Evolutionary conservation across 331 rosid genomes (phyloP), one percentile per base, ranked within the genome.

Genomic region (Saraca asoca): DNA sequence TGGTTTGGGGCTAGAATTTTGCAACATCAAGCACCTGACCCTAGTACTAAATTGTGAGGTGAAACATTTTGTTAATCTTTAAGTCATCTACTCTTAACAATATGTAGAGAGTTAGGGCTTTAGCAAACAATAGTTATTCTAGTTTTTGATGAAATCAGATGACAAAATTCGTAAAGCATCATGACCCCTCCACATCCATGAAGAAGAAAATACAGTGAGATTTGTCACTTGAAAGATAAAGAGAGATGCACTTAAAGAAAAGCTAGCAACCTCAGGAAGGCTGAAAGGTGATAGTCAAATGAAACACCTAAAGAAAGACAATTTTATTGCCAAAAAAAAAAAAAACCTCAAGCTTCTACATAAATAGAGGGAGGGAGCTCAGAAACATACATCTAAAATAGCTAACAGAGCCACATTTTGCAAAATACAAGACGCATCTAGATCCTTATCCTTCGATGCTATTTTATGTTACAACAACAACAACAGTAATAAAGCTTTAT

Each of bases 221-320:
- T 53, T 68, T 75, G 82, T 78, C 82, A 82, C 74, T 24, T 48
- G 70, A 71, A 65, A 51, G 45, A 61, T 76, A 81, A 80, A 58
- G 66, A 67, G 33, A 61, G 45, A 79, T 77, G 86, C 89, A 85
- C 88, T 82, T 78, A 43, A 17, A 69, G 75, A 75, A 76, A 75
- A 56, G 73, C 31, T 24, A 24, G 31, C 14, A 65, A 51, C 86
- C 90, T 88, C 80, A 83, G 88, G 88, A 91, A 95, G 81, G 95
- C 81, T 88, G 96, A 91, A 91, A 91, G 96, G 55, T 78, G 54
- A 77, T 64, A 73, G 83, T 80, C 78, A 68, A 85, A 78, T 75
- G 80, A 34, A 74, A 59, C 75, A 79, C 56, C 69, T 24, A 24
- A 3, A 24, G 54, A 57, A 61, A 5, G 64, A 39, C 67, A 69